Percentiles rank a stretch among this genome's conserved stretches.
These are phyloP conservation scores for Lineolata rhizophorae DNA, from an alignment of 495 filamentous ascomycete species.

Conservation along the genomic window DNA sequence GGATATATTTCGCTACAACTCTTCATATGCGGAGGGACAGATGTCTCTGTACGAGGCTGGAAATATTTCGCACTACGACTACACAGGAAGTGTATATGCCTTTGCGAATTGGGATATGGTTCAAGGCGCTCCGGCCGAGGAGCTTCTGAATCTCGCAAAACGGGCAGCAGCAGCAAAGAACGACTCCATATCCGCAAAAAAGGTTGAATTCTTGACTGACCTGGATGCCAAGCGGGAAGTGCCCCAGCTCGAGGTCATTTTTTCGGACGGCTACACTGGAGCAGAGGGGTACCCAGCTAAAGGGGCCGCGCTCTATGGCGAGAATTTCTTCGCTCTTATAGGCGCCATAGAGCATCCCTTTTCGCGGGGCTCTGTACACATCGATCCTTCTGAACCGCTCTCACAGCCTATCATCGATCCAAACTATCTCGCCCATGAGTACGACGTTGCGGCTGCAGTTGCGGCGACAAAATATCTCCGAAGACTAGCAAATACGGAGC, in stretches of 20 bases:
- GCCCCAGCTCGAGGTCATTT: constrained; percentile 11
- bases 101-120: constrained; percentile 7
- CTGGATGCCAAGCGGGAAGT: constrained; percentile 1
- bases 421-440: constrained; percentile 5
- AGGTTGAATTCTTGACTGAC: constrained; percentile 4
- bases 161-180: constrained; percentile 1
- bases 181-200: constrained; percentile 5
- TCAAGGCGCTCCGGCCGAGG: neutral
- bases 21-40: constrained; percentile 2
- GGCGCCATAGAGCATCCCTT: constrained; percentile 6
- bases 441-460: constrained; percentile 4
- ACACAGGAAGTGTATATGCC: constrained; percentile 7
- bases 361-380: constrained; percentile 7
- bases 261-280: constrained; percentile 10
- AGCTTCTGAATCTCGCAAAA: constrained; percentile 2
- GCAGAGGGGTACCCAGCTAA: constrained; percentile 7
- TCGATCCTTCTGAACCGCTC: constrained; percentile 2
- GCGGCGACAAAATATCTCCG: constrained; percentile 5
- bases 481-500: constrained; percentile 4
- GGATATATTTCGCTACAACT: constrained; percentile 3
- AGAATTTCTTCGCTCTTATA: constrained; percentile 8
- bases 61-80: constrained; percentile 8
- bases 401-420: constrained; percentile 4
- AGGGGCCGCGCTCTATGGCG: constrained; percentile 3
- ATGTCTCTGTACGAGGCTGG: constrained; percentile 2